Evolutionary conservation across 176 grass and related monocot species (phyloP), one percentile per base, ranked within the genome.

Genomic region (Aegilops umbellulata): DNA sequence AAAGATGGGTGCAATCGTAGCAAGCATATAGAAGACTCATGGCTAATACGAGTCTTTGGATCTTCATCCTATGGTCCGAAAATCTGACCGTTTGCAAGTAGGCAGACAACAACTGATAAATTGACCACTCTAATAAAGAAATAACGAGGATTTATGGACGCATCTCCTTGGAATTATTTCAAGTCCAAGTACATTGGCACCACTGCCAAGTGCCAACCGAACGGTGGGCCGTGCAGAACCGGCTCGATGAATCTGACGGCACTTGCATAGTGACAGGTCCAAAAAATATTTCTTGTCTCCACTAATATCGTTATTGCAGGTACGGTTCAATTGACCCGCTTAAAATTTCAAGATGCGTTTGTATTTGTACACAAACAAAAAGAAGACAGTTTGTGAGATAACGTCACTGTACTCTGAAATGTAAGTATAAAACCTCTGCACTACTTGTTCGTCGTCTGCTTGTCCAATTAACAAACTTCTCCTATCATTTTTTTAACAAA

Each of bases 121-220:
- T 34, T 4, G 19, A 22, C 10, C 5, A 4, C 31, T 51, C 62
- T 24, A 69, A 55, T 35, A 82, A 53, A 44, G 34, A 35, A 31
- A 35, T n/a, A 0, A 7, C 9, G 8, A 34, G 4, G 46, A 57
- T 20, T 78, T 15, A 35, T 44, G 35, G 47, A 35, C 22, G 49
- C 15, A 31, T 20, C 49, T 60, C 29, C 60, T 88, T 88, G 72
- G 36, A 69, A 17, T 53, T 30, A 34, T 68, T 32, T 64, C 35
- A 0, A 72, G 42, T 32, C 46, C 65, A 14, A 20, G 35, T 79
- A 39, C 39, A 30, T 38, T 23, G 53, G 36, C 34, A 13, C 20
- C 27, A 23, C 41, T 79, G 81, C 74, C 82, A 84, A 65, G 60
- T 84, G 87, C 60, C 64, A 55, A 34, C 41, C 6, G 2, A 47